A percentile compares a stretch with the other conserved stretches of the same genome.
Conservation (phyloP, 371 early-diverging fungal species). For the Mucor plumbeus region DNA sequence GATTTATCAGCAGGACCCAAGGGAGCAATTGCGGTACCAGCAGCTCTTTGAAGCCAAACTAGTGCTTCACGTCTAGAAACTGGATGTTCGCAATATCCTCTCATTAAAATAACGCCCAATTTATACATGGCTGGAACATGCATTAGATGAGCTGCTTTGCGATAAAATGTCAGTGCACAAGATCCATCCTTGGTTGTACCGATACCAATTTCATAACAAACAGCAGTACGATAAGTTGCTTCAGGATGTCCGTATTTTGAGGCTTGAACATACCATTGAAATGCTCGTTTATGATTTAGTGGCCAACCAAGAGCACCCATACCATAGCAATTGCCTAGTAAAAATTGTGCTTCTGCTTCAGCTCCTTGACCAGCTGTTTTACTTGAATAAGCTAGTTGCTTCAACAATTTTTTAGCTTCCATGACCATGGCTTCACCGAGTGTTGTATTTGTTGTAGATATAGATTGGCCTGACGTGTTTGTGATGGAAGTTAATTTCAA, state of each 20-base stretch:
- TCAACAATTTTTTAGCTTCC: conserved; percentile 76
- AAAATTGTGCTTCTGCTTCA: conserved; percentile 88
- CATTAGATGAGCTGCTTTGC: conserved; percentile 89
- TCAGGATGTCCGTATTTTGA: conserved; percentile 90
- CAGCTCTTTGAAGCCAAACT: conserved; percentile 92
- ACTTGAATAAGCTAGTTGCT: conserved; percentile 68
- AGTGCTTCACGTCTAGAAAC: conserved; percentile 86
- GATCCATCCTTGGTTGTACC: conserved; percentile 86
- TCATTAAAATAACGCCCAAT: conserved; percentile 84
- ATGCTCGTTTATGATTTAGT: conserved; percentile 88
- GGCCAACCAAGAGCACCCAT: conserved; percentile 76
- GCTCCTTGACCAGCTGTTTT: conserved; percentile 63
- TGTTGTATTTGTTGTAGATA: not conserved
- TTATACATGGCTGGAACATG: conserved; percentile 97
- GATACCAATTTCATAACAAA: conserved; percentile 93
- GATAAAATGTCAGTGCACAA: conserved; percentile 88
- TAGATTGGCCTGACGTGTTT: not conserved
- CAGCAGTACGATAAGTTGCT: conserved; percentile 94
- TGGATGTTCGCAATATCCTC: conserved; percentile 75
- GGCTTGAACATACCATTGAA: conserved; percentile 87
- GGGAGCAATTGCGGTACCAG: conserved; percentile 74
- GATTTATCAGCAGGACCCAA: conserved; percentile 12
- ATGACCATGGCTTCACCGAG: conserved; percentile 61
- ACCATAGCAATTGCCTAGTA: conserved; percentile 89
- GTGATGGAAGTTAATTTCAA: not conserved